These are phyloP conservation scores for Cladosporium oxysporum DNA, from an alignment of 2,329 filamentous ascomycete genomes.

Conservation along the genomic window DNA sequence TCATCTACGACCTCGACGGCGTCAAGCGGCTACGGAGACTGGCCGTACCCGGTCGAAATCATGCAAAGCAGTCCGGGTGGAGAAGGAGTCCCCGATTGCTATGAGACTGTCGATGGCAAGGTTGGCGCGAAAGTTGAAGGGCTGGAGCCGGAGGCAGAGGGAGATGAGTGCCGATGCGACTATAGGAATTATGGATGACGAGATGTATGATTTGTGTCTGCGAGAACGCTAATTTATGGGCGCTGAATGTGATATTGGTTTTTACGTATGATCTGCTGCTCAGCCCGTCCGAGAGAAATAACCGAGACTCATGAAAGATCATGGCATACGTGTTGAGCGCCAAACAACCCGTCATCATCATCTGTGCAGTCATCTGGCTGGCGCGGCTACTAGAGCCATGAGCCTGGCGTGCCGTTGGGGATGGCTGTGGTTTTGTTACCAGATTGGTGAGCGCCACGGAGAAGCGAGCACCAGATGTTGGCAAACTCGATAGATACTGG, in stretches of 20 bases:
- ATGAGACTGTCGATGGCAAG: slow-evolving; percentile 42
- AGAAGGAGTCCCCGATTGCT: slow-evolving; percentile 57
- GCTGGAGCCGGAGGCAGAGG: slow-evolving; percentile 38
- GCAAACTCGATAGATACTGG: not conserved
- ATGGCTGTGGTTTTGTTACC: not conserved
- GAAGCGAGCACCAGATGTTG: not conserved
- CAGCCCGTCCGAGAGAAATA: not conserved
- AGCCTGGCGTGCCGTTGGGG: not conserved
- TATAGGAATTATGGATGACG: slow-evolving; percentile 44
- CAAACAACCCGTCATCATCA: not conserved
- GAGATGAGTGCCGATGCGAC: slow-evolving; percentile 47
- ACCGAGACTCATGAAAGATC: not conserved
- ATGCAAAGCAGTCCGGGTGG: slow-evolving; percentile 54
- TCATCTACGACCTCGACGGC: slow-evolving; percentile 20
- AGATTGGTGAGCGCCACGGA: not conserved
- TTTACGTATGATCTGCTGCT: not conserved
- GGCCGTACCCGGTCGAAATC: slow-evolving; percentile 62
- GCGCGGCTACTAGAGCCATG: not conserved
- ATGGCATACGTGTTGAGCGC: not conserved
- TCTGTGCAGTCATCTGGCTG: not conserved
- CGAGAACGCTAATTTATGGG: not conserved
- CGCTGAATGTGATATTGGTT: not conserved
- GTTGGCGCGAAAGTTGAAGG: slow-evolving; percentile 40
- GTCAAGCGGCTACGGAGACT: slow-evolving; percentile 43
- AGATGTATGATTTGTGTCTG: not conserved